A percentile compares a stretch with the other conserved stretches of the same genome.
phyloP scores from a whole-genome alignment of 2,329 filamentous ascomycete species.

The Cordyceps cateniannulata region DNA sequence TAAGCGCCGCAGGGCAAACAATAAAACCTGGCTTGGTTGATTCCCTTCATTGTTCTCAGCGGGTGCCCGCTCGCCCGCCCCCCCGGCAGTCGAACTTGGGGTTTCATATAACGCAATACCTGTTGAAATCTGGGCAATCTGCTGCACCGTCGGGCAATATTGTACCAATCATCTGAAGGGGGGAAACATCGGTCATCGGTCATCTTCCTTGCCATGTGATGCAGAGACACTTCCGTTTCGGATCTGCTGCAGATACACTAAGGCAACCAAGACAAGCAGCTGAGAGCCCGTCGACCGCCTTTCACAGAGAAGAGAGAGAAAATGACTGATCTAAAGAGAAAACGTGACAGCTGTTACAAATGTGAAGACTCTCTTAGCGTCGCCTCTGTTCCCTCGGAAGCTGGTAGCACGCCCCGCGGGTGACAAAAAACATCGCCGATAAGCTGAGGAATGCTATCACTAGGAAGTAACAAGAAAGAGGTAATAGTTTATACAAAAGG shows the following conservation, averaged over 20 bases:
- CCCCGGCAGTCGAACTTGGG: too few species aligned
- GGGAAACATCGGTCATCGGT: neutral
- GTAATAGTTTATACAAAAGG: too few species aligned
- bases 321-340: too few species aligned
- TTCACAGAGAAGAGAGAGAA: neutral
- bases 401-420: too few species aligned
- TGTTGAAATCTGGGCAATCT: too few species aligned
- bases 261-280: neutral
- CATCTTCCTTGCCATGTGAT: conserved; percentile 3
- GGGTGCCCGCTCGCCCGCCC: too few species aligned
- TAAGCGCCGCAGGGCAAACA: neutral
- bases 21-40: neutral
- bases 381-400: neutral
- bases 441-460: too few species aligned
- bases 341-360: too few species aligned
- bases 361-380: too few species aligned
- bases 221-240: conserved; percentile 3
- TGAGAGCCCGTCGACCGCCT: neutral
- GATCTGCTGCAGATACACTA: conserved; percentile 6
- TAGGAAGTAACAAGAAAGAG: too few species aligned
- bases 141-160: neutral
- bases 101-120: too few species aligned
- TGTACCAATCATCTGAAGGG: neutral
- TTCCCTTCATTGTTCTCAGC: neutral
- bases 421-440: too few species aligned